phyloP scores from a whole-genome alignment of 2,329 filamentous ascomycete genomes.

The Colletotrichum sp. region DNA sequence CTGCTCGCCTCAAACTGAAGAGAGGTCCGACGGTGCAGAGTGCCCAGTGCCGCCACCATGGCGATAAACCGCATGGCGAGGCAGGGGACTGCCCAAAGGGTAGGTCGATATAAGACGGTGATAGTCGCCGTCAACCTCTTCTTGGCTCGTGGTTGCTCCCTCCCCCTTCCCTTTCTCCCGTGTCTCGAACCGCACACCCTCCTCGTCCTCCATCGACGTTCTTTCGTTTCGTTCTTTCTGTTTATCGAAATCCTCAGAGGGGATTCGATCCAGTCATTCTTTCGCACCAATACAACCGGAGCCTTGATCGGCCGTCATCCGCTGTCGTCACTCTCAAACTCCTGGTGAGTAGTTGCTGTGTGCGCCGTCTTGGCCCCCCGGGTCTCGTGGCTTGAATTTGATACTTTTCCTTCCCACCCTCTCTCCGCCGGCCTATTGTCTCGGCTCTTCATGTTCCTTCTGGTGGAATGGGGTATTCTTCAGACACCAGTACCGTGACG shows the following conservation, averaged over 20 bases:
- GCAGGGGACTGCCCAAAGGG: slow-evolving; percentile 13
- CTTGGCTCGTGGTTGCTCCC: not conserved
- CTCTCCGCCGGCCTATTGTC: slow-evolving; percentile 14
- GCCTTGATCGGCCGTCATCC: slow-evolving; percentile 18
- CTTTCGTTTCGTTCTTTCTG: slow-evolving; percentile 12
- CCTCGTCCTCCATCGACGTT: slow-evolving; percentile 1
- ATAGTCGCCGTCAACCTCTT: slow-evolving; percentile 15
- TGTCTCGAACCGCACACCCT: slow-evolving; percentile 15
- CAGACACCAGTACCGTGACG: not conserved
- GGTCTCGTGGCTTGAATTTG: slow-evolving; percentile 10
- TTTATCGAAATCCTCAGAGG: not conserved
- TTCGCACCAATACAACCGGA: not conserved
- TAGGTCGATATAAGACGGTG: slow-evolving; percentile 21
- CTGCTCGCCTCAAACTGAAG: slow-evolving; percentile 7
- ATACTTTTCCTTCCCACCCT: not conserved
- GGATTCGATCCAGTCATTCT: slow-evolving; percentile 6
- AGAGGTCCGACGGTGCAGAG: not conserved
- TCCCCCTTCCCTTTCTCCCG: not conserved
- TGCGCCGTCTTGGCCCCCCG: not conserved
- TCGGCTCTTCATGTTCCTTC: slow-evolving; percentile 17
- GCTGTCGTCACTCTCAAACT: slow-evolving; percentile 15
- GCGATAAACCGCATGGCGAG: slow-evolving; percentile 6
- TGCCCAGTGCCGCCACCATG: slow-evolving; percentile 13
- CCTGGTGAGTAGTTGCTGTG: slow-evolving; percentile 7
- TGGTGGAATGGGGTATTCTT: not conserved